phyloP scores from a whole-genome alignment of 345 rosid species.

The Erysimum cheiranthoides region DNA sequence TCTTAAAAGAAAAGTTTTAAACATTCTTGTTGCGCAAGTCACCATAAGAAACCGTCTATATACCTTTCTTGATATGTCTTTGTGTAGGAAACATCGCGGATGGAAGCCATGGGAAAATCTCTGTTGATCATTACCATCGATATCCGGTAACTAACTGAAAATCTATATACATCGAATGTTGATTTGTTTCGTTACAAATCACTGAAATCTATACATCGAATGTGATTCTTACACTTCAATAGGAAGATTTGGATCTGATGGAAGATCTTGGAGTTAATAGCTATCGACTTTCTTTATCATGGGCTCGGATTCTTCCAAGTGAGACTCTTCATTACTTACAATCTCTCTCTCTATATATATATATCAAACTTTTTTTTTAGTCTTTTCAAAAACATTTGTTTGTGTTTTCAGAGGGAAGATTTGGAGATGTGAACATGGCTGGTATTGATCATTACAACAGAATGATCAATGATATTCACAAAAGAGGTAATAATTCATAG shows the following conservation, averaged over 20 bases:
- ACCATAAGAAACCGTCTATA: background rate
- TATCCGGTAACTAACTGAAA: slow-evolving; percentile 51
- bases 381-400: background rate
- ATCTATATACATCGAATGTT: background rate
- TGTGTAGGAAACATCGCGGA: slow-evolving; percentile 56
- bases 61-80: slow-evolving; percentile 14
- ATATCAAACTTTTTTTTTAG: background rate
- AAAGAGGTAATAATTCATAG: slow-evolving; percentile 46
- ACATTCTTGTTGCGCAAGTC: slow-evolving; percentile 32
- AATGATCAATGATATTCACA: slow-evolving; percentile 57
- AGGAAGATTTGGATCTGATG: slow-evolving; percentile 48
- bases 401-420: slow-evolving; percentile 62
- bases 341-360: background rate
- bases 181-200: background rate
- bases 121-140: slow-evolving; percentile 76
- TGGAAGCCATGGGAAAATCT: slow-evolving; percentile 69
- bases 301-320: slow-evolving; percentile 86
- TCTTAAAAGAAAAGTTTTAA: background rate
- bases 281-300: slow-evolving; percentile 78
- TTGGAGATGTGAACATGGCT: slow-evolving; percentile 62
- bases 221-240: background rate
- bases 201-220: background rate
- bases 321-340: background rate
- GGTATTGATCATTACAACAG: slow-evolving; percentile 67
- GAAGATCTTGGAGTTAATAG: slow-evolving; percentile 63